Base-by-base conservation (phyloP, 495 filamentous ascomycete genomes). In the Saxispiralis lemnorum region DNA sequence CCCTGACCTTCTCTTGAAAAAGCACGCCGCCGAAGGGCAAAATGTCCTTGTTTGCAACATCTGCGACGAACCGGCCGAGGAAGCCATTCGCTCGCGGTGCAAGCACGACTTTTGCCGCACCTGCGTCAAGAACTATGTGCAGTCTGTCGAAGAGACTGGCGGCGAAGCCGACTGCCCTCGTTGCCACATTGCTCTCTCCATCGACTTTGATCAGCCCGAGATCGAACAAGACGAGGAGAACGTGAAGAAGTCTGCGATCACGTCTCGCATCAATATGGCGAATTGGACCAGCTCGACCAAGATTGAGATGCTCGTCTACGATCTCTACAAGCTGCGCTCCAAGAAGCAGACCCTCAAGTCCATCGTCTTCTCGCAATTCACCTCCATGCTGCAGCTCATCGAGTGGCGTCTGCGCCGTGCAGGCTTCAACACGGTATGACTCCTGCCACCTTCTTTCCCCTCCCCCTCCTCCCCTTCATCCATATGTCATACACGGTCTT, bases 261-360 rank as follows among this genome's bases (percentile, higher is more conserved):
- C 94, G 66, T 94, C 93, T 59, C 80, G 89, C 33, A 95, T 96
- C 56, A 78, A 83, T 55, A 94, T 95, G 88, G 81, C 87, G 49
- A 76, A 93, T 51, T 97, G 89, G 89, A 93, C 83, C 1, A 92
- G 83, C 0, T 93, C 85, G 2, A 93, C 88, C 35, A 97, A 97
- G 65, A 97, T 97, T 50, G 89, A 97, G 66, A 78, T 87, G 55
- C 71, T 96, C 11, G 76, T 96, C 12, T 88, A 94, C 49, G 86
- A 95, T 49, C 73, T 97, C 1, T 85, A 87, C 65, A 76, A 80
- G 56, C 67, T 95, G 41, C 71, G 89, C 47, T 87, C 75, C 41
- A 81, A 87, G 60, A 93, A 93, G 51, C 78, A 84, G 36, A 92
- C 86, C 0, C 78, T 81, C 52, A 97, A 97, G 62, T 89, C 81